phyloP scores from a whole-genome alignment of 441 rosid genomes.

The Arabidopsis hybrid region DNA sequence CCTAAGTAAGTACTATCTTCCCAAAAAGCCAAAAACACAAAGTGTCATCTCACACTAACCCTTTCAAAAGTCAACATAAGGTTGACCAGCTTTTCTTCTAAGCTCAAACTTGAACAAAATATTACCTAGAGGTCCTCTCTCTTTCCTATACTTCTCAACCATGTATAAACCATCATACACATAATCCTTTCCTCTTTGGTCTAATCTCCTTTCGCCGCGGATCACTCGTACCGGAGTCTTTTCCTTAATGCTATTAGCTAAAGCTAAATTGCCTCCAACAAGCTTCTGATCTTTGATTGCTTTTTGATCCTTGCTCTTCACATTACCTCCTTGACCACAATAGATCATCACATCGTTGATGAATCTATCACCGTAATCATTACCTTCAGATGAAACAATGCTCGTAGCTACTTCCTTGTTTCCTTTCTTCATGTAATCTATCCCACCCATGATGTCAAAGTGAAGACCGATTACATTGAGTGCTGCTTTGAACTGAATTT shows the following conservation, averaged over 20 bases:
- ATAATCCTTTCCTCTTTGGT: constrained; percentile 50
- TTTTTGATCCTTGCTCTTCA: constrained; percentile 47
- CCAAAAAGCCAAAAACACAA: not conserved
- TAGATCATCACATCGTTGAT: constrained; percentile 65
- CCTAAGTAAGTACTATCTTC: not conserved
- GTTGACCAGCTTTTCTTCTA: constrained; percentile 63
- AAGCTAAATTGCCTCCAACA: constrained; percentile 70
- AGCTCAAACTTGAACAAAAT: constrained; percentile 69
- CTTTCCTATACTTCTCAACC: constrained; percentile 65
- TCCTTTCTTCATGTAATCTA: constrained; percentile 63
- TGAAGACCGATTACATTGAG: constrained; percentile 80
- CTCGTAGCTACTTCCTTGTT: constrained; percentile 60
- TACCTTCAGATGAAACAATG: constrained; percentile 79
- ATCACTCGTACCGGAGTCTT: constrained; percentile 71
- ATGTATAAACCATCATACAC: constrained; percentile 77
- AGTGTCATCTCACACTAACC: not conserved
- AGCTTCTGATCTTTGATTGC: constrained; percentile 77
- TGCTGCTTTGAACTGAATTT: constrained; percentile 73
- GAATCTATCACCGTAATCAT: constrained; percentile 63
- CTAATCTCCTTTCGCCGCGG: constrained; percentile 55
- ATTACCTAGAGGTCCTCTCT: constrained; percentile 58
- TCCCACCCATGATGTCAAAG: constrained; percentile 68
- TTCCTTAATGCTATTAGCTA: constrained; percentile 57
- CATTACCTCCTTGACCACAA: constrained; percentile 80
- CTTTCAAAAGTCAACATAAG: constrained; percentile 12